Evolutionary conservation across 2,329 filamentous ascomycete species (phyloP).

Genomic region (Neofusicoccum kwambonambiense): DNA sequence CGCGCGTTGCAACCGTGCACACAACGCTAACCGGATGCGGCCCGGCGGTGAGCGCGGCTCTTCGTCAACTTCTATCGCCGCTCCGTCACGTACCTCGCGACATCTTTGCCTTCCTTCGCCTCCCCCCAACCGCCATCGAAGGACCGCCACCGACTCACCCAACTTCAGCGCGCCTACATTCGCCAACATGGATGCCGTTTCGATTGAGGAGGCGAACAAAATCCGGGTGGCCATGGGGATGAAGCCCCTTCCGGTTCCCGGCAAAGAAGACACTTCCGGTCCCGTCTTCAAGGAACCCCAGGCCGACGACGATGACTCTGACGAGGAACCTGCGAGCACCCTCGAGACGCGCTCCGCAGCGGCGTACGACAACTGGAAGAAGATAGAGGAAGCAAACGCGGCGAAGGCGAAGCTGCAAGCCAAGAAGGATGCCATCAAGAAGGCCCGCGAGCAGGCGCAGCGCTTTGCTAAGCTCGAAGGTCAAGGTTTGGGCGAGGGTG

Average conservation of each 20-base stretch:
- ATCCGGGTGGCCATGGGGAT: slow-evolving; percentile 86
- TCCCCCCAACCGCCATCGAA: slow-evolving; percentile 13
- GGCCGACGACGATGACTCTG: slow-evolving; percentile 50
- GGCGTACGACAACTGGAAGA: slow-evolving; percentile 72
- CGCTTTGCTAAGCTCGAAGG: slow-evolving; percentile 75
- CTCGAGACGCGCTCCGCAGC: slow-evolving; percentile 76
- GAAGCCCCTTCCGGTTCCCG: slow-evolving; percentile 83
- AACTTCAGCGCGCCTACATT: neutral
- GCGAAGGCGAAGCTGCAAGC: slow-evolving; percentile 77
- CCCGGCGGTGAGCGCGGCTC: slow-evolving; percentile 12
- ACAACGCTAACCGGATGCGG: slow-evolving; percentile 21
- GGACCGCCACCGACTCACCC: neutral
- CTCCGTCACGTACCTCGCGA: slow-evolving; percentile 7
- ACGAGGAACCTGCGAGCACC: slow-evolving; percentile 75
- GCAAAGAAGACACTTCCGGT: slow-evolving; percentile 52
- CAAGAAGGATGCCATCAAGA: slow-evolving; percentile 79
- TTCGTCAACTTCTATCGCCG: slow-evolving; percentile 7
- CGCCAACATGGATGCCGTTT: slow-evolving; percentile 36
- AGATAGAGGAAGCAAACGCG: slow-evolving; percentile 64
- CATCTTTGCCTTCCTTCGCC: neutral
- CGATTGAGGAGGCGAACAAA: slow-evolving; percentile 89
- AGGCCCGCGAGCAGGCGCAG: slow-evolving; percentile 79
- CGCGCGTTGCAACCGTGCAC: slow-evolving; percentile 26
- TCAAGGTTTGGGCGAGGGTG: slow-evolving; percentile 75
- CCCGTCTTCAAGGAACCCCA: slow-evolving; percentile 56